Base-by-base conservation (phyloP, 805 yeast genomes). In the Sugiyamaella mastotermitis region DNA sequence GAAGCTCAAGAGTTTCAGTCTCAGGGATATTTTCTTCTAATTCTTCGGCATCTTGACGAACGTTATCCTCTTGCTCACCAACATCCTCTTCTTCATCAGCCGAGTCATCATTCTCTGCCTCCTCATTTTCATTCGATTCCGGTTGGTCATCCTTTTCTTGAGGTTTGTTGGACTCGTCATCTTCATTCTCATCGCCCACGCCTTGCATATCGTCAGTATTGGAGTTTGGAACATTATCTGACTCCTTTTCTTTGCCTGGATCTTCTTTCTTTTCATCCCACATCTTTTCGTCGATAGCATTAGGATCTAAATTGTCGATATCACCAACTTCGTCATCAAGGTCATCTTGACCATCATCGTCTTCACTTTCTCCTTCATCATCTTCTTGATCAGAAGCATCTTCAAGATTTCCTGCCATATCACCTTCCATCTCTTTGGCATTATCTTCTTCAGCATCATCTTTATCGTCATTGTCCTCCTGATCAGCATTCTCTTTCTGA, bases 231-330 rank as follows among this genome's bases (percentile, higher is more conserved):
- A 76, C 76, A 19, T 76, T 75, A 19, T 87, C 94, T 6, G 88
- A 71, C 30, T 86, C 84, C 56, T 87, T 87, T 52, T 87, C 95
- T 53, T 85, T 53, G 11, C 51, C 50, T 19, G 49, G 83, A 15
- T 71, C 46, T 75, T 75, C 11, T 80, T 86, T 40, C 56, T 90
- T 87, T 53, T 88, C 97, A 53, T 90, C 92, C 95, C 97, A 90
- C 95, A 86, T 86, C 62, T 86, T 90, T 49, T 90, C 97, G 57
- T 90, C 97, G 35, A 90, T 77, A 3, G 95, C 95, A 61, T 87
- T 85, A 1, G 95, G 95, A 67, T 88, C 97, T 46, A 82, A 68
- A 40, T 86, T 94, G 57, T 84, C 94, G 22, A 90, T 63, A 52
- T 88, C 84, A 47, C 90, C 97, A 29, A 87, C 71, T 55, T 87